These are phyloP conservation scores for Polysphondylium violaceum DNA, from an alignment of 78 protist genomes.

Conservation along the genomic window DNA sequence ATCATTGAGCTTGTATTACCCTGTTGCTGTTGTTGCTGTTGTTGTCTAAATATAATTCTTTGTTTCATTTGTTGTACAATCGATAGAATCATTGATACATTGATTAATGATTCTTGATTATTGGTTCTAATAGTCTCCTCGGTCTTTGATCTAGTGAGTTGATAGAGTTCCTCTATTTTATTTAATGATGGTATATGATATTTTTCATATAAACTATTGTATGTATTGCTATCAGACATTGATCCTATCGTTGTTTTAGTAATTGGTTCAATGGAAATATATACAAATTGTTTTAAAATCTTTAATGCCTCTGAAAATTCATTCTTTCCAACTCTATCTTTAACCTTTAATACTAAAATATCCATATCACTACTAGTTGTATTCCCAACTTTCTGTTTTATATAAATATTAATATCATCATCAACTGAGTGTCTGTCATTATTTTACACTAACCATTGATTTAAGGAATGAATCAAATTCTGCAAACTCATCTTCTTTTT, in stretches of 20 bases:
- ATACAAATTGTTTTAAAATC: constrained; percentile 58
- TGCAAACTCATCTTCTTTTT: constrained; percentile 20
- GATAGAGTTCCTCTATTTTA: constrained; percentile 69
- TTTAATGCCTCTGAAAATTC: constrained; percentile 36
- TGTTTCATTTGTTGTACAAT: constrained; percentile 31
- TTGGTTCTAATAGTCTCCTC: constrained; percentile 42
- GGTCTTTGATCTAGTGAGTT: constrained; percentile 12
- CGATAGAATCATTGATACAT: constrained; percentile 29
- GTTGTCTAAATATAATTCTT: not conserved
- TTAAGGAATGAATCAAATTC: constrained; percentile 23
- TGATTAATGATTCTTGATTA: not conserved
- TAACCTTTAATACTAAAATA: constrained; percentile 40
- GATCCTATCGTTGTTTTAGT: not conserved
- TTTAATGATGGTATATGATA: constrained; percentile 62
- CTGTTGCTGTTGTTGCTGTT: constrained; percentile 4
- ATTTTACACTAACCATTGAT: constrained; percentile 31
- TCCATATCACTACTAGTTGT: constrained; percentile 45
- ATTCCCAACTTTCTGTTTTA: constrained; percentile 21
- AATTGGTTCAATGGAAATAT: constrained; percentile 21
- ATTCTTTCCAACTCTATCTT: constrained; percentile 31
- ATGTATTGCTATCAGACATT: not conserved
- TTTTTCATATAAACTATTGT: constrained; percentile 7
- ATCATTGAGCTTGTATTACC: no score
- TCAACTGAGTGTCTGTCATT: not conserved
- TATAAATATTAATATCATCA: not conserved